phyloP scores from a whole-genome alignment of 371 early-diverging fungal genomes.

The Mortierella sp. region DNA sequence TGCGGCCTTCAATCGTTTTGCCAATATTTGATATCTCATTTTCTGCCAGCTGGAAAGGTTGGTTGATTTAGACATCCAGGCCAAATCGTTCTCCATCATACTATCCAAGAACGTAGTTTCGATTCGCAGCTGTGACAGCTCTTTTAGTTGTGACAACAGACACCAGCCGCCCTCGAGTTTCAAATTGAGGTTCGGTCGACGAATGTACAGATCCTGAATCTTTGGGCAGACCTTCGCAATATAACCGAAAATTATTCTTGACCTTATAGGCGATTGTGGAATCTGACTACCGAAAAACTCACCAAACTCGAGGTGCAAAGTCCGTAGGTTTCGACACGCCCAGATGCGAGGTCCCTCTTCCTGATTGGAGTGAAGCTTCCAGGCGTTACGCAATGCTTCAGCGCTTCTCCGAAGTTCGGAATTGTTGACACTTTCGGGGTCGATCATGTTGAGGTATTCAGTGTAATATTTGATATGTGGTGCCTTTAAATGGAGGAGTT shows the following conservation, averaged over 20 bases:
- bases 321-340: neutral
- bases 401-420: neutral
- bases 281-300: neutral
- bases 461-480: neutral
- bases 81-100: neutral
- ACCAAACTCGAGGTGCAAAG: slow-evolving; percentile 9
- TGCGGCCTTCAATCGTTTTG: neutral
- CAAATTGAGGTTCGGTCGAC: neutral
- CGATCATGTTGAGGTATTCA: neutral
- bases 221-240: slow-evolving; percentile 21
- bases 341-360: neutral
- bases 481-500: neutral
- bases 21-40: neutral
- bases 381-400: neutral
- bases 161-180: slow-evolving; percentile 16
- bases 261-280: neutral
- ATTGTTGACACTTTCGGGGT: neutral
- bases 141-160: slow-evolving; percentile 8
- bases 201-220: neutral
- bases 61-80: neutral
- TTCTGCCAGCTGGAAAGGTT: neutral
- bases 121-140: slow-evolving; percentile 1
- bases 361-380: too few relatives aligned
- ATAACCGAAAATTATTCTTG: slow-evolving; percentile 20
- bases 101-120: neutral